Base-by-base conservation (phyloP, 2,329 filamentous ascomycete genomes). In the Dactylellina parvicollis region DNA sequence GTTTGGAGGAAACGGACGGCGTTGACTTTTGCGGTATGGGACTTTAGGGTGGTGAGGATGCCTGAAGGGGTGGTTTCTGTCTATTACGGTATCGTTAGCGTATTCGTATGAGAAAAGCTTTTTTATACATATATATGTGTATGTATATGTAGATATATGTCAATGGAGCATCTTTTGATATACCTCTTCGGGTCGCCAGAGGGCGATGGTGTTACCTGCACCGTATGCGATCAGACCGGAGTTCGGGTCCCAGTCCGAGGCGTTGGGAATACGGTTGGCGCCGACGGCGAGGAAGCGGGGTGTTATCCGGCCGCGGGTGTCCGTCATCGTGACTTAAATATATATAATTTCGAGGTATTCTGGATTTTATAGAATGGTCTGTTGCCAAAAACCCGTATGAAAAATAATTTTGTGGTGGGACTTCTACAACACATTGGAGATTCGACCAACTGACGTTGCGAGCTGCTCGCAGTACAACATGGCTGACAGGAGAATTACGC, bases 251-350 rank as follows among this genome's bases (percentile, higher is more conserved):
- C 95, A 99, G 82, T 98, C 94, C 26, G 94, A 93, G 26, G 92
- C 91, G 14, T 90, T 89, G 16, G 94, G 90, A 78, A 98, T 92
- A 77, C 94, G 86, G 81, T 98, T 99, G 49, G 92, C 94, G 73
- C 95, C 95, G 75, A 89, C 88, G 49, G 92, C 89, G 76, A 95
- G 84, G 77, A 77, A 76, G 0, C 42, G 32, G 26, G 52, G 57
- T n/a, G 38, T 57, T 66, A 65, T 75, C 56, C 69, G 61, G 14
- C 69, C 69, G 54, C 47, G 60, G 4, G 60, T 73, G 36, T 73
- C 69, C 50, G 69, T 61, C 69, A 73, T 73, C 30, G 26, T 61
- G 30, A 26, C 8, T 66, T 62, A 16, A 30, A 38, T 62, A 20
- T 46, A 38, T 52, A 49, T 32, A 40, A 50, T 44, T 54, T 38